Conservation (phyloP, 2,329 filamentous ascomycete genomes). For the Fusarium gaditjirri region DNA sequence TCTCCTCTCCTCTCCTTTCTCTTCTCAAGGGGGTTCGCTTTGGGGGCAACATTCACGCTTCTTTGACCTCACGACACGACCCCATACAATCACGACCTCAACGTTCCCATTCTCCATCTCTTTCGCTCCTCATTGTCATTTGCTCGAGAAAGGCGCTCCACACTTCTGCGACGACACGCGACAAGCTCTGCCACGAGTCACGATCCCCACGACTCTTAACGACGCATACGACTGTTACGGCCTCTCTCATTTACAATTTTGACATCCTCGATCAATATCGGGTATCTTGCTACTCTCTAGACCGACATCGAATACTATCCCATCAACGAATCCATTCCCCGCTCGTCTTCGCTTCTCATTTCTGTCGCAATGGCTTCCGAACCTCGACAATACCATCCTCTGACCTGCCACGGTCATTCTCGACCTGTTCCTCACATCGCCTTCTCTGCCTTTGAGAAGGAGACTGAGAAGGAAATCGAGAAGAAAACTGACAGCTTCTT, state of each 20-base stretch:
- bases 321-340: background rate
- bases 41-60: conserved; percentile 32
- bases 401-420: conserved; percentile 95
- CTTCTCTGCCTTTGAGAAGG: conserved; percentile 87
- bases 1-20: conserved; percentile 18
- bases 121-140: conserved; percentile 16
- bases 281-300: background rate
- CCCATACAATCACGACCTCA: conserved; percentile 16
- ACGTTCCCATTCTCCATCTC: conserved; percentile 4
- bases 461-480: conserved; percentile 69
- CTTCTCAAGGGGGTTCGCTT: conserved; percentile 27
- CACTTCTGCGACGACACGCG: conserved; percentile 39
- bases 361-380: conserved; percentile 50
- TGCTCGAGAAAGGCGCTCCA: conserved; percentile 30
- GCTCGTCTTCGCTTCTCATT: background rate
- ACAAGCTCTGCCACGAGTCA: conserved; percentile 35
- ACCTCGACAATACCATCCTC: conserved; percentile 75
- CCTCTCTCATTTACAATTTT: conserved; percentile 23
- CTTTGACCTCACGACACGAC: conserved; percentile 32
- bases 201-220: conserved; percentile 38
- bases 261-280: conserved; percentile 2
- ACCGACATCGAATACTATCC: conserved; percentile 9
- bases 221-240: conserved; percentile 47
- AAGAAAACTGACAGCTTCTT: conserved; percentile 86
- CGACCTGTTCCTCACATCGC: conserved; percentile 90